Base-by-base conservation (phyloP, 768 basidiomycete species). In the Solioccasus polychromus region DNA sequence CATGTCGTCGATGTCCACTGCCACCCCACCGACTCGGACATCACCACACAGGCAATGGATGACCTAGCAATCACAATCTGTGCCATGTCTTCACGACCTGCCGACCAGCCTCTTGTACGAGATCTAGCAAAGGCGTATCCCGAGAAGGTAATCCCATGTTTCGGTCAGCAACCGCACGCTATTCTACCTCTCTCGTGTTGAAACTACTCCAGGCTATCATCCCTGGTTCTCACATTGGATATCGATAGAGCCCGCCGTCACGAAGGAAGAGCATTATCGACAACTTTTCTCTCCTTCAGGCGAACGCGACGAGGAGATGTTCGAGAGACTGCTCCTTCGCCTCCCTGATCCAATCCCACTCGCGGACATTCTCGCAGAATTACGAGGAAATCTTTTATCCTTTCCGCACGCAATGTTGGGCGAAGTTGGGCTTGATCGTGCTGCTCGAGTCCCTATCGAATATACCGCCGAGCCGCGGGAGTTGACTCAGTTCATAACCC, bases 221-320 rank as follows among this genome's bases (percentile, higher is more conserved):
- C 95, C 95, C 2, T 97, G 95, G 95, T 94, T 89, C 67, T 76
- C 84, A 3, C 82, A 96, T 64, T 75, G 75, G 51, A 89, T 96
- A 57, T 76, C 85, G 24, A 57, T 77, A 44, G 62, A 54, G 38
- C 58, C 65, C 12, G 52, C 35, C 8, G 48, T 63, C 23, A 71
- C 77, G 18, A 93, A 85, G 60, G 77, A 80, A 52, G 71, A 73
- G 12, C 95, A 98, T 67, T 98, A 96, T 67, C 65, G 75, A 15
- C 59, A 59, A 3, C 74, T 97, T 28, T 86, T 96, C 55, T 71
- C 86, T 8, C 61, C 72, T 28, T 44, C 50, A 10, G 53, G 50
- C 14, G 43, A 59, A n/a, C 53, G n/a, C n/a, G n/a, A 71, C 25
- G 53, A 65, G 42, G 68, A 72, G 34, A 63, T 62, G 39, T 82